A percentile compares a stretch with the other conserved stretches of the same genome.
Evolutionary conservation across 78 protist genomes (phyloP).

Genomic region (Acrasis kona): DNA sequence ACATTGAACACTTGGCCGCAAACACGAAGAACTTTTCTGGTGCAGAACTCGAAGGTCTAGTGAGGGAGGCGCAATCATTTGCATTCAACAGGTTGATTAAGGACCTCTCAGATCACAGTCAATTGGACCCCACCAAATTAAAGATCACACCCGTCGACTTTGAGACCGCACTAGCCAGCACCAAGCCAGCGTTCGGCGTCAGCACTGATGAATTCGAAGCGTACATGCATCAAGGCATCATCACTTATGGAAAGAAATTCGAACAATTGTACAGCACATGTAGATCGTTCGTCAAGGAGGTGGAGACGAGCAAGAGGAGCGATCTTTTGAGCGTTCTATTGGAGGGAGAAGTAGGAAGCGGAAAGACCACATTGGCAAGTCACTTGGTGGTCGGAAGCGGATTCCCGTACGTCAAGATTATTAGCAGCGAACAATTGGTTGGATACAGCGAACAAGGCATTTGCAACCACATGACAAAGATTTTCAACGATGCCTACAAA

Average conservation of each 20-base stretch:
- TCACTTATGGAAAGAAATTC: slow-evolving; percentile 35
- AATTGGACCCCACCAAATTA: slow-evolving; percentile 19
- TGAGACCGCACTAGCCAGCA: slow-evolving; percentile 69
- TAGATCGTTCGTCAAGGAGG: slow-evolving; percentile 45
- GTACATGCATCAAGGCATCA: slow-evolving; percentile 54
- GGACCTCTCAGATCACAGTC: slow-evolving; percentile 45
- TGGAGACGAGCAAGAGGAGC: slow-evolving; percentile 41
- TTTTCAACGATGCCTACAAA: slow-evolving; percentile 94
- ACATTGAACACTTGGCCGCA: slow-evolving; percentile 60
- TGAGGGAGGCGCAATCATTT: slow-evolving; percentile 76
- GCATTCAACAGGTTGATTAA: slow-evolving; percentile 61
- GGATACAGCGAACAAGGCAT: slow-evolving; percentile 65
- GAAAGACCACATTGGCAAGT: slow-evolving; percentile 94
- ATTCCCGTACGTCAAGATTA: slow-evolving; percentile 84
- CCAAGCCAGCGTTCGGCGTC: slow-evolving; percentile 86
- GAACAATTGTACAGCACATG: slow-evolving; percentile 20
- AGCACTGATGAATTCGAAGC: slow-evolving; percentile 45
- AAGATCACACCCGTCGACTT: slow-evolving; percentile 66
- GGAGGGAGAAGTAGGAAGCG: slow-evolving; percentile 69
- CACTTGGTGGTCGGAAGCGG: slow-evolving; percentile 55
- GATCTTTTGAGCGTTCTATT: slow-evolving; percentile 71
- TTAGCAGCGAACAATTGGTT: slow-evolving; percentile 69
- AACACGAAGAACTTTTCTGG: slow-evolving; percentile 89
- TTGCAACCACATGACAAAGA: slow-evolving; percentile 36
- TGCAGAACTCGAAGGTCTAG: slow-evolving; percentile 89